Evolutionary conservation across 2,329 filamentous ascomycete species (phyloP).

Genomic region (Teratosphaeria pseudoeucalypti): DNA sequence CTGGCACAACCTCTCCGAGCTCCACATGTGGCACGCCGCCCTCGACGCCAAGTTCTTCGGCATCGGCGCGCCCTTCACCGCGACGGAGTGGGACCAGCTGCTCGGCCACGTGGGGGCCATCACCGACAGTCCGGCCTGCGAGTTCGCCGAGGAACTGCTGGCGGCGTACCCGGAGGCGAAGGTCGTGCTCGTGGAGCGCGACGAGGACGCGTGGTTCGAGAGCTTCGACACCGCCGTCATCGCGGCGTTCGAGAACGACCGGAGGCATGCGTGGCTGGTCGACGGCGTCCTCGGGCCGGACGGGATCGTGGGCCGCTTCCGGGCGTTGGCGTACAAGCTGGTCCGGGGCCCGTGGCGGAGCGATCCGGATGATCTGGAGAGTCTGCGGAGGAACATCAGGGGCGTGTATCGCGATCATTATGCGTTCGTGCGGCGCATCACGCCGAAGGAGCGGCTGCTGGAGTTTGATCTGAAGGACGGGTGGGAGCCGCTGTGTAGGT

Average conservation of each 20-base stretch:
- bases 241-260: not conserved
- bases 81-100: constrained; percentile 15
- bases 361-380: not conserved
- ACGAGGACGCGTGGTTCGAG: constrained; percentile 11
- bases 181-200: constrained; percentile 25
- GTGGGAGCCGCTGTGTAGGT: constrained; percentile 36
- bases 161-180: constrained; percentile 29
- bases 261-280: not conserved
- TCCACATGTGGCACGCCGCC: not conserved
- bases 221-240: not conserved
- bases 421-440: constrained; percentile 9
- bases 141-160: constrained; percentile 28
- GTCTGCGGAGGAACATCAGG: not conserved
- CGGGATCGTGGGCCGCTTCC: not conserved
- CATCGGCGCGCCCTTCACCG: not conserved
- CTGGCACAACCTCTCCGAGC: not conserved
- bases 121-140: constrained; percentile 23
- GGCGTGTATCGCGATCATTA: constrained; percentile 2
- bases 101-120: constrained; percentile 23
- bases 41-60: not conserved
- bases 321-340: not conserved
- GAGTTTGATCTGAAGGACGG: constrained; percentile 25
- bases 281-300: not conserved
- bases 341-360: not conserved
- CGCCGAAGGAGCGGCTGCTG: constrained; percentile 14